Base-by-base conservation (phyloP, 208 protist species). In the Leishmania braziliensis region DNA sequence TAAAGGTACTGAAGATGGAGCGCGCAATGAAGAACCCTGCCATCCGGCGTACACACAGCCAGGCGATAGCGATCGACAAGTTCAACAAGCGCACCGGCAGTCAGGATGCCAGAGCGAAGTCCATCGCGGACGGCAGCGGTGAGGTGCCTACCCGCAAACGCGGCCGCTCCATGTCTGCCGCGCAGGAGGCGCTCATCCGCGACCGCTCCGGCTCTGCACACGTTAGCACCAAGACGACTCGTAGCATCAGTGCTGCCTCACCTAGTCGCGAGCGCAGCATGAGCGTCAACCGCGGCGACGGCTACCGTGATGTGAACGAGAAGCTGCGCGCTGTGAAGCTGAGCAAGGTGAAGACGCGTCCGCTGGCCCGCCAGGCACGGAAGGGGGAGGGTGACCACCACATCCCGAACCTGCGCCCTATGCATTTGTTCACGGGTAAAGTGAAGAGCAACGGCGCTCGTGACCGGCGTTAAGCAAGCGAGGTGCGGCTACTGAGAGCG, bases 361-460 rank as follows among this genome's bases (percentile, higher is more conserved):
- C 89, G 62, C 89, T 90, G 53, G 91, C 91, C 48, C 88, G 88
- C 53, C 86, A 92, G 77, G 97, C 91, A 5, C 93, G 90, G 72
- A 97, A 96, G 82, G 95, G 98, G 65, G 99, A 99, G 87, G 94
- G 95, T 76, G 99, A 99, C 85, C 93, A 98, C 77, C 88, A 94
- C 86, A 87, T 99, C 51, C 90, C 87, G 73, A 95, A 97, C 91
- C 74, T 98, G 29, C 99, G 93, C 87, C 99, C 99, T 23, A 99
- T 99, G 90, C 99, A 99, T 90, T 87, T 99, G 71, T 99, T 99
- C 85, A 95, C 98, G 46, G 99, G 99, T 81, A 99, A 99, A 95
- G 96, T 98, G 76, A 98, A 98, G 88, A 91, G 83, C 80, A 98
- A 97, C 78, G 93, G 95, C 50, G 87, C 85, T 33, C 92, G 95